Percentiles rank a stretch among this genome's conserved stretches.
Conservation (phyloP, 306 rosid genomes). For the Cucurbita ficifolia region DNA sequence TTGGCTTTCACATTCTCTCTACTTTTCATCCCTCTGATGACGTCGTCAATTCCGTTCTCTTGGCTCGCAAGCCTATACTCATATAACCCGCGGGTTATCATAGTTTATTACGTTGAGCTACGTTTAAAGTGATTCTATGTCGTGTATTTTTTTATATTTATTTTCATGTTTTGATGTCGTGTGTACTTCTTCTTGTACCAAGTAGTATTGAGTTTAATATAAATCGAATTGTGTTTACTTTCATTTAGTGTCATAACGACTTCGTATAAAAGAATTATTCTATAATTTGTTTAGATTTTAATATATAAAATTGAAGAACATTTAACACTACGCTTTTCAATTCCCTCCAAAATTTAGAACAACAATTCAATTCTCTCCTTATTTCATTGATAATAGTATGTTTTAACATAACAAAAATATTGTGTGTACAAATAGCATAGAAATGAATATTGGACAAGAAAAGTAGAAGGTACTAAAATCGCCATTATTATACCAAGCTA, state of each 20-base stretch:
- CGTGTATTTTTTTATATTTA: neutral
- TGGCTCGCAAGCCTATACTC: constrained; percentile 30
- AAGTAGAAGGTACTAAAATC: too few species aligned
- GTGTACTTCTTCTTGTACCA: neutral
- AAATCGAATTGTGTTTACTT: too few species aligned
- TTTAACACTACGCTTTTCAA: too few species aligned
- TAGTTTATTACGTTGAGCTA: neutral
- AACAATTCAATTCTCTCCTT: neutral
- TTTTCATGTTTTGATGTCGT: neutral
- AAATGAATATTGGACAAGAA: neutral
- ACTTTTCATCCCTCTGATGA: constrained; percentile 53
- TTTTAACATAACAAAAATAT: neutral
- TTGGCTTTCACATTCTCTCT: constrained; percentile 38
- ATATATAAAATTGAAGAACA: too few species aligned
- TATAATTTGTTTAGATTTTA: too few species aligned
- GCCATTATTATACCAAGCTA: too few species aligned
- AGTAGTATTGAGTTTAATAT: neutral
- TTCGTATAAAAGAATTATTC: too few species aligned
- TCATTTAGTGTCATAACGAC: neutral
- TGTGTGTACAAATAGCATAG: neutral
- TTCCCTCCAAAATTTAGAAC: neutral
- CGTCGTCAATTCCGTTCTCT: constrained; percentile 53
- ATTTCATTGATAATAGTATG: neutral
- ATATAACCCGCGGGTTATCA: too few species aligned
- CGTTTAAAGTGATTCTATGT: neutral